A percentile compares a stretch with the other conserved stretches of the same genome.
Evolutionary conservation across 2,329 filamentous ascomycete species (phyloP).

Genomic region (Keithomyces neogunnii): DNA sequence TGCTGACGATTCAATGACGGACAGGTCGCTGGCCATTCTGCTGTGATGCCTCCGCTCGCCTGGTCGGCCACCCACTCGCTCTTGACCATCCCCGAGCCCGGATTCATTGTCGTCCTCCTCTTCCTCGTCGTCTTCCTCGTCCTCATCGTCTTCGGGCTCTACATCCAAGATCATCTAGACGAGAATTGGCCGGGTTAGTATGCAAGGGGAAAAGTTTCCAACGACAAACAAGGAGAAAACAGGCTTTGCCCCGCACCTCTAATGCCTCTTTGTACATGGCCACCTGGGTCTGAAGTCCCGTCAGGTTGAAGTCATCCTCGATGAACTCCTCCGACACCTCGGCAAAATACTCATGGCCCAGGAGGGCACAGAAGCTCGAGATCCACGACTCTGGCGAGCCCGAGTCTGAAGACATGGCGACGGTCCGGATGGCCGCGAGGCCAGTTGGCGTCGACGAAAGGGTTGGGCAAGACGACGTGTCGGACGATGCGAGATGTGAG

Average conservation of each 20-base stretch:
- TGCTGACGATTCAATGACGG: constrained; percentile 93
- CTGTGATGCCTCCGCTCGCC: constrained; percentile 66
- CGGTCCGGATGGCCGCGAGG: background rate
- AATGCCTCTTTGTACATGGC: constrained; percentile 98
- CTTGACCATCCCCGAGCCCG: constrained; percentile 49
- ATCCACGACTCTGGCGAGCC: constrained; percentile 85
- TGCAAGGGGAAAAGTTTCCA: background rate
- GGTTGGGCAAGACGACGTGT: background rate
- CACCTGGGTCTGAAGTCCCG: constrained; percentile 88
- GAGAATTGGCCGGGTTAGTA: background rate
- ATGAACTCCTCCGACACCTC: constrained; percentile 99
- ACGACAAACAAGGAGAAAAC: background rate
- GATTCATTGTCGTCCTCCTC: constrained; percentile 67
- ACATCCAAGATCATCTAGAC: constrained; percentile 90
- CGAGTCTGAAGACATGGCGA: constrained; percentile 50
- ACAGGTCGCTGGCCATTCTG: constrained; percentile 84
- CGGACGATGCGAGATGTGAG: background rate
- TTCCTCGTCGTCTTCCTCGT: constrained; percentile 74
- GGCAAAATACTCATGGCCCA: constrained; percentile 98
- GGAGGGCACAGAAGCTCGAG: constrained; percentile 87
- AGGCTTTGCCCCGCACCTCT: constrained; percentile 45
- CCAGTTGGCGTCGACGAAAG: constrained; percentile 2
- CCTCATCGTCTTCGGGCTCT: constrained; percentile 90
- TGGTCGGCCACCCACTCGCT: constrained; percentile 33
- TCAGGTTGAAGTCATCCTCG: constrained; percentile 99